Conservation (phyloP, 345 rosid genomes). For the Passiflora organensis region DNA sequence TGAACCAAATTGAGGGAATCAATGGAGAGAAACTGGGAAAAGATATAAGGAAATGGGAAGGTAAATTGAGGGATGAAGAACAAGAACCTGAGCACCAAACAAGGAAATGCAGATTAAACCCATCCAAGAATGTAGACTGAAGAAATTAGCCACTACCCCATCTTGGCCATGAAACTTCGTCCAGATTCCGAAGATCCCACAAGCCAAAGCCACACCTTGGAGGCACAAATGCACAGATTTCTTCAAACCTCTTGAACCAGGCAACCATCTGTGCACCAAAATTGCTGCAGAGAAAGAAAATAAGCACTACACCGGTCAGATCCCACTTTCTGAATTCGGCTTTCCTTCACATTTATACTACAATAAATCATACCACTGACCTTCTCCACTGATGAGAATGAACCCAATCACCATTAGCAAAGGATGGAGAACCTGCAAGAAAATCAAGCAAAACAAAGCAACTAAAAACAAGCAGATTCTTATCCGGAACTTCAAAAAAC, state of each 20-base stretch:
- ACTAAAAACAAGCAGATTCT: not conserved
- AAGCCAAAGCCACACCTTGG: slow-evolving; percentile 82
- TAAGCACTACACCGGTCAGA: too few relatives aligned
- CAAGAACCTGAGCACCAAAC: slow-evolving; percentile 75
- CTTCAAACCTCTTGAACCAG: slow-evolving; percentile 79
- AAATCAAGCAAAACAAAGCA: not conserved
- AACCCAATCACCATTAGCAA: slow-evolving; percentile 91
- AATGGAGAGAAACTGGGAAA: not conserved
- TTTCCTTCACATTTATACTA: too few relatives aligned
- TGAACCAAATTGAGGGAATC: too few relatives aligned
- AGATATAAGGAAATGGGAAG: not conserved
- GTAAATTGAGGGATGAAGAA: not conserved
- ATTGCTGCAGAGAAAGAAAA: slow-evolving; percentile 45
- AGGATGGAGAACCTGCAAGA: slow-evolving; percentile 68
- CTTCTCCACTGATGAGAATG: slow-evolving; percentile 92
- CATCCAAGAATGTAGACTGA: slow-evolving; percentile 96
- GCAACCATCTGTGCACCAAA: slow-evolving; percentile 83
- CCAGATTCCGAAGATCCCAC: slow-evolving; percentile 86
- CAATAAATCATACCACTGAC: slow-evolving; percentile 23
- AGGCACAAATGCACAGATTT: slow-evolving; percentile 80
- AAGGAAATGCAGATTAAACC: slow-evolving; percentile 77
- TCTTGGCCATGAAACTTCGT: slow-evolving; percentile 58
- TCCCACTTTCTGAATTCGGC: too few relatives aligned
- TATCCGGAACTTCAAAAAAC: not conserved
- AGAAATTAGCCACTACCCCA: slow-evolving; percentile 78